Base-by-base conservation (phyloP, 192 early-diverging fungal genomes). In the Glomus cerebriforme region DNA sequence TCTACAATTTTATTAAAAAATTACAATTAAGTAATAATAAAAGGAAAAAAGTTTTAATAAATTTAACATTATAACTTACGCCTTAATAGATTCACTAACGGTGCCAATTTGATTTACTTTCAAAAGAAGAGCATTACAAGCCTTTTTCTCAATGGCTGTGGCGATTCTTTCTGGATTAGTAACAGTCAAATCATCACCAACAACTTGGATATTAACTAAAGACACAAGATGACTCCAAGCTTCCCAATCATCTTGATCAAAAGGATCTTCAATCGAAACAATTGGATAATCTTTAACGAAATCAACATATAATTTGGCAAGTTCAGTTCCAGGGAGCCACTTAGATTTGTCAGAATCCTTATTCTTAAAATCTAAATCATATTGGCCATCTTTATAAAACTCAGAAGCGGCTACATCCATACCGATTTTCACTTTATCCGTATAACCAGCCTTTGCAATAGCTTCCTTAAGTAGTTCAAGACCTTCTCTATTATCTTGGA, bases 71-170 rank as follows among this genome's bases (percentile, higher is more conserved):
- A 29, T 71, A 22, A 65, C 59, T 31, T 47, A 76, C 83, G 82
- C 84, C 70, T 80, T 63, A 87, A 99, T 99, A 63, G 93, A 94
- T 89, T 99, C 97, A 82, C 94, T 96, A 34, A 99, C 90, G 75
- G 95, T 95, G 72, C 97, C 97, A 86, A 99, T 99, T 87, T 98
- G 97, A 92, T 99, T 99, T 80, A 99, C 96, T 91, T 99, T 99
- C 83, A 99, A 91, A 81, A 99, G 88, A 58, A 99, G 91, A 22
- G 91, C 95, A 80, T 96, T 97, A 91, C 94, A 95, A 69, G 96
- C 88, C 90, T 94, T 97, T 92, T 96, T 93, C 80, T 96, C 93
- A 60, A 98, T 91, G 79, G 95, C 97, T 59, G 90, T 95, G 58
- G 83, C 54, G 81, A 99, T 99, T 81, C 94, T 95, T 69, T 88